A percentile compares a stretch with the other conserved stretches of the same genome.
Evolutionary conservation across 2,329 filamentous ascomycete genomes (phyloP).

Genomic region (Zymoseptoria ardabiliae): DNA sequence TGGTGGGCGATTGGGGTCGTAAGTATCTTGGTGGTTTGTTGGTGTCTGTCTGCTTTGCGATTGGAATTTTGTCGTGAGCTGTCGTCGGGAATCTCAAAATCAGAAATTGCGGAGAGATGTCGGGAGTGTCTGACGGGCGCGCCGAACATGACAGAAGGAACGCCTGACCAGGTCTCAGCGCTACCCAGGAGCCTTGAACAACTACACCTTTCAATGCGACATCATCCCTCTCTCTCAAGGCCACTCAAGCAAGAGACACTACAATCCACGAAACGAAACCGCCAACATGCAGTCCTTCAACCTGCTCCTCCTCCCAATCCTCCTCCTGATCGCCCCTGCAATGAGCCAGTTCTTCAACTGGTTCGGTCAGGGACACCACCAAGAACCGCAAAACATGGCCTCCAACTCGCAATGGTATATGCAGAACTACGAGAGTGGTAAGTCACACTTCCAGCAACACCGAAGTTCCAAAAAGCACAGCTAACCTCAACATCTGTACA

Average conservation of each 20-base stretch:
- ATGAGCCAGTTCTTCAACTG: conserved; percentile 94
- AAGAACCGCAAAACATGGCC: conserved; percentile 68
- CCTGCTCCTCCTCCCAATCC: conserved; percentile 45
- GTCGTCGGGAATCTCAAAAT: background rate
- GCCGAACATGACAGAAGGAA: background rate
- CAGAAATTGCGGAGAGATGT: background rate
- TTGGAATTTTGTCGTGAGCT: background rate
- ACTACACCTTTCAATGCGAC: conserved; percentile 1
- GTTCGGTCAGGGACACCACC: conserved; percentile 61
- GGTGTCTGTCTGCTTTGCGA: background rate
- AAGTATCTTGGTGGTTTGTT: background rate
- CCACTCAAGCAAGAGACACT: background rate
- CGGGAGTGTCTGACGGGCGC: too few relatives aligned
- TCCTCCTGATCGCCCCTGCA: conserved; percentile 50
- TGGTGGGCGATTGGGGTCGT: conserved; percentile 30
- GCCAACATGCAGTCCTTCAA: conserved; percentile 28
- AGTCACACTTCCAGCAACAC: background rate
- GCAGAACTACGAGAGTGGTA: conserved; percentile 61
- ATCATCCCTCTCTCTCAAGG: background rate
- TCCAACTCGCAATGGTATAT: conserved; percentile 80
- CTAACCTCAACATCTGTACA: conserved; percentile 26
- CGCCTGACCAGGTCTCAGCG: background rate
- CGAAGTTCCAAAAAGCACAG: background rate
- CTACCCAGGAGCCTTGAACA: background rate
- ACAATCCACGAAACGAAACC: conserved; percentile 2